Base-by-base conservation (phyloP, 1,284 basidiomycete genomes). In the Ganoderma multipileum region DNA sequence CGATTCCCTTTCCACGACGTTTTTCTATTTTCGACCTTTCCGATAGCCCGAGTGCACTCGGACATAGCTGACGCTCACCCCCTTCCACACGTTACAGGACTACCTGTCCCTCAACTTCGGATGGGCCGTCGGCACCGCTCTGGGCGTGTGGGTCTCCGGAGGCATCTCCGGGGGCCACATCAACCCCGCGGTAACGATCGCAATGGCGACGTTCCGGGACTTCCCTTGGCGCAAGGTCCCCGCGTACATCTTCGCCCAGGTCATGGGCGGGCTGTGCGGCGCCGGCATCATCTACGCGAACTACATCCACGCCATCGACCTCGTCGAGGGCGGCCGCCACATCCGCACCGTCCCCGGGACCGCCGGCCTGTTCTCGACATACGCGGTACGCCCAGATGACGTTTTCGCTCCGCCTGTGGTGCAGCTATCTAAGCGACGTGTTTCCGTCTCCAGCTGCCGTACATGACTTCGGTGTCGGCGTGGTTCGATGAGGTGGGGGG, bases 161-260 rank as follows among this genome's bases (percentile, higher is more conserved):
- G 88, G 88, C 59, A 86, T 92, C 67, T 92, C 91, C 60, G 91
- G 92, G 23, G 93, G 91, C 41, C 92, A 94, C 75, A 86, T 94
- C 71, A 94, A 94, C 75, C 93, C 92, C 57, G 91, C 91, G 30
- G 92, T 94, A 16, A 95, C 93, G 2, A 75, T 95, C 44, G 84
- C 89, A 6, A 75, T 94, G 58, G 91, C 91, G 0, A 82, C 88
- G 6, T 88, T 89, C 75, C 88, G 94, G 67, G 85, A 84, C 62
- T 95, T 96, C 79, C 92, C 95, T 1, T 91, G 89, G 88, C 86
- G 85, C 69, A 95, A 95, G 76, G 91, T 95, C 0, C 91, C 92
- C 0, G 82, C 76, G 72, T 96, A 91, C 76, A 86, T 94, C 62
- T 75, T 88, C 47, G 87, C 91, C 0, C 94, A 96, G 78, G 71